Conservation (phyloP, 371 early-diverging fungal genomes). For the Gilbertella persicaria region DNA sequence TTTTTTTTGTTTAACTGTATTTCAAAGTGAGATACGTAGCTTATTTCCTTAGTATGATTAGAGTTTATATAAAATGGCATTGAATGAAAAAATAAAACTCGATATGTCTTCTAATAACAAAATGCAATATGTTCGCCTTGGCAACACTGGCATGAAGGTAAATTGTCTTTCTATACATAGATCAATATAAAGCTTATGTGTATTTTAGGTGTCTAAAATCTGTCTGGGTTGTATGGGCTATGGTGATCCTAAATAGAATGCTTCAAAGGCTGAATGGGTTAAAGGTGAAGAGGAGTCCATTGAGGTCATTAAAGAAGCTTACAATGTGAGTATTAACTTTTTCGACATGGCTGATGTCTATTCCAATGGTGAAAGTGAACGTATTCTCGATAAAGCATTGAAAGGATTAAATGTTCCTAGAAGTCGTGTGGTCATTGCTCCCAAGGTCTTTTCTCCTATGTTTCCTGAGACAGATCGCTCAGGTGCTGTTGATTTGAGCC, state of each 20-base stretch:
- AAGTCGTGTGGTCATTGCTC: slow-evolving; percentile 39
- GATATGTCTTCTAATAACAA: too few species aligned
- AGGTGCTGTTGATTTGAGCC: not conserved
- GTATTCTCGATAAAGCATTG: slow-evolving; percentile 39
- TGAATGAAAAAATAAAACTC: too few species aligned
- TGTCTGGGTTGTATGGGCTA: slow-evolving; percentile 21
- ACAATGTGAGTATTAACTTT: slow-evolving; percentile 50
- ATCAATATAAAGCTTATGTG: too few species aligned
- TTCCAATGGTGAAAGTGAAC: slow-evolving; percentile 39
- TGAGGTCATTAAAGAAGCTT: slow-evolving; percentile 40
- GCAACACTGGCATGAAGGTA: too few species aligned
- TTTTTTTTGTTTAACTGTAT: too few species aligned
- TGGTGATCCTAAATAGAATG: slow-evolving; percentile 10
- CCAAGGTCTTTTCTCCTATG: slow-evolving; percentile 32
- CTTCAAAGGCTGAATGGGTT: too few species aligned
- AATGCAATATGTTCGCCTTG: too few species aligned
- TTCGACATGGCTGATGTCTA: slow-evolving; percentile 40
- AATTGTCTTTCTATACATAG: too few species aligned
- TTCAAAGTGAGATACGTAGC: too few species aligned
- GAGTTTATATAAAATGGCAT: too few species aligned
- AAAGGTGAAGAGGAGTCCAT: slow-evolving; percentile 38
- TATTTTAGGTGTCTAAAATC: too few species aligned
- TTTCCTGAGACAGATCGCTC: not conserved
- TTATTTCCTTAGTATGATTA: too few species aligned
- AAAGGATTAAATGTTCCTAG: slow-evolving; percentile 37